Percentiles rank a stretch among this genome's conserved stretches.
phyloP scores from a whole-genome alignment of 768 basidiomycete genomes.

The Mycena polygramma region DNA sequence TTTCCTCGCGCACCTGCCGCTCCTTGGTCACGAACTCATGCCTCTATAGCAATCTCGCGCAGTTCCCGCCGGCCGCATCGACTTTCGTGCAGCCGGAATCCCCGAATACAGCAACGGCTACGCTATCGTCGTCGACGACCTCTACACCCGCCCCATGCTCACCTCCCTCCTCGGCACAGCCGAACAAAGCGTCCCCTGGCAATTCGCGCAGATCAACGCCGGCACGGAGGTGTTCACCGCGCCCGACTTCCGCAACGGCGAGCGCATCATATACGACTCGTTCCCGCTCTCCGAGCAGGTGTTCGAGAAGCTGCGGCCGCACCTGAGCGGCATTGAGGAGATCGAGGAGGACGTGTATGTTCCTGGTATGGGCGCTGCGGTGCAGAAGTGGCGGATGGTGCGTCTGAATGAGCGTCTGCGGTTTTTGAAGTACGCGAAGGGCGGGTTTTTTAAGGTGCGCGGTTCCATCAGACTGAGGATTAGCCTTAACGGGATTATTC shows the following conservation, averaged over 20 bases:
- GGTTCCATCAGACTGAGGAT: neutral
- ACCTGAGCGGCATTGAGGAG: conserved; percentile 29
- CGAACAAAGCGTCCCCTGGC: conserved; percentile 17
- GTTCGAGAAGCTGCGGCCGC: conserved; percentile 29
- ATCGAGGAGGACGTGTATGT: conserved; percentile 21
- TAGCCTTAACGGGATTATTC: too few relatives aligned
- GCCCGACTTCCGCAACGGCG: conserved; percentile 31
- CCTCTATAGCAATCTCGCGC: neutral
- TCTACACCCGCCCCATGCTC: conserved; percentile 15
- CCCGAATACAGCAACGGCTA: conserved; percentile 28
- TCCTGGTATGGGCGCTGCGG: neutral
- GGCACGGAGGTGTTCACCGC: conserved; percentile 24
- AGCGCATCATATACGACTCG: conserved; percentile 36
- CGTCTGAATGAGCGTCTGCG: conserved; percentile 35
- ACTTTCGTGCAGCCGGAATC: conserved; percentile 26
- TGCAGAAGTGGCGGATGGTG: conserved; percentile 38
- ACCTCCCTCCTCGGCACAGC: conserved; percentile 18
- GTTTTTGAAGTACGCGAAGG: conserved; percentile 31
- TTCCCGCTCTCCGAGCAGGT: conserved; percentile 26
- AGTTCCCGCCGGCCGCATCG: conserved; percentile 25
- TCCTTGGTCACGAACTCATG: neutral
- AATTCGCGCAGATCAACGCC: conserved; percentile 31
- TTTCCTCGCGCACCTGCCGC: neutral
- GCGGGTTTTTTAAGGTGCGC: conserved; percentile 27
- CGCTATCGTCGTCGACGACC: conserved; percentile 33